Evolutionary conservation across 2,329 filamentous ascomycete species (phyloP), one percentile per base, ranked within the genome.

Genomic region (Boeremia lycopersici): DNA sequence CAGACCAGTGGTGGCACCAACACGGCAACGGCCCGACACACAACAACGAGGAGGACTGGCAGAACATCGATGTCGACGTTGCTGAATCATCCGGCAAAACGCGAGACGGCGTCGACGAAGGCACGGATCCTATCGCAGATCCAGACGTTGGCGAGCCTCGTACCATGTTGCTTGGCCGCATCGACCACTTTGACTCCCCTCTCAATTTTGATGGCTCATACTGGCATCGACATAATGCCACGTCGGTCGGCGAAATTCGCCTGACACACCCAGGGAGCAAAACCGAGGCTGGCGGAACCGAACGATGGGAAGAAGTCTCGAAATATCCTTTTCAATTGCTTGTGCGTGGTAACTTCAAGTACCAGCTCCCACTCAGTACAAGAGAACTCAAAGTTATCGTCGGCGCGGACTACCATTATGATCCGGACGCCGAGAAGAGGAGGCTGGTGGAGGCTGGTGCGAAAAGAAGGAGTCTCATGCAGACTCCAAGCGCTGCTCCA

Each of bases 251-350:
- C 28, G 90, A 95, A 68, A 85, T 99, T 62, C 89, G 93, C 34
- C 83, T 99, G 3, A 78, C 82, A 25, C 86, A 89, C 50, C 95
- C 95, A 0, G 93, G 93, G 4, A 99, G 98, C 74, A 87, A 87
- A 65, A 98, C 95, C 0, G 87, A 91, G 69, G 80, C 85, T 38
- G 89, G 90, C 35, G 95, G 93, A 8, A 88, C 88, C 1, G 86
- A 89, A 69, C 86, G 93, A 11, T 99, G 95, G 95, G 91, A 96
- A 72, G 85, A 87, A 56, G 93, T 98, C 41, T 81, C 97, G 45
- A 86, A 96, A 61, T 90, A 97, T 73, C 90, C 93, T 39, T 99
- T 98, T 65, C 91, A 97, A 63, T 82, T 99, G 43, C 93, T 98
- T 57, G 85, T 99, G 36, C 88, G 95, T 65, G 95, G 95, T 19